Conservation (phyloP, 257 asterid genomes). For the Coffea eugenioides region DNA sequence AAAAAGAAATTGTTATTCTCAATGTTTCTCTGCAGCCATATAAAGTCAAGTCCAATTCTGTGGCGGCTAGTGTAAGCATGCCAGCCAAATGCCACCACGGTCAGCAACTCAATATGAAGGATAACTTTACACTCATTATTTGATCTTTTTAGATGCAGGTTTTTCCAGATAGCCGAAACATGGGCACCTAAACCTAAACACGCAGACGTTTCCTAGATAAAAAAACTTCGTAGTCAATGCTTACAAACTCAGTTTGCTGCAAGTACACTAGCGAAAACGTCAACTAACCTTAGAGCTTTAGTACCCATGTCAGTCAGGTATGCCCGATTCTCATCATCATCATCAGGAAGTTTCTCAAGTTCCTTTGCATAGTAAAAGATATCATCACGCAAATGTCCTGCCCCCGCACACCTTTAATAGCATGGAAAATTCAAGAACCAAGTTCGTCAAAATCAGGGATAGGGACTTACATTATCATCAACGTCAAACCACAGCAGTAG, state of each 20-base stretch:
- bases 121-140: background rate
- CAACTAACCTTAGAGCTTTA: conserved; percentile 81
- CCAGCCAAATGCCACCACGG: background rate
- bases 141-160: too few species aligned
- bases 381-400: conserved; percentile 92
- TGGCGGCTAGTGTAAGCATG: background rate
- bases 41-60: background rate
- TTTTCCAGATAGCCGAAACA: background rate
- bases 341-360: conserved; percentile 59
- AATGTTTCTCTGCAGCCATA: background rate
- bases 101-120: background rate
- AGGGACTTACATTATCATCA: background rate
- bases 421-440: conserved; percentile 12
- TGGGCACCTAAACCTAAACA: too few species aligned
- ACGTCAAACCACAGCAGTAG: background rate
- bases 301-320: conserved; percentile 80
- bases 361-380: conserved; percentile 64
- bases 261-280: background rate
- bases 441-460: background rate
- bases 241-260: background rate
- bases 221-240: background rate
- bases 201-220: background rate
- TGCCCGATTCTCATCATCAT: conserved; percentile 70
- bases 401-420: conserved; percentile 82
- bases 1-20: conserved; percentile 3